phyloP scores from a whole-genome alignment of 163 green algal genomes.

The Chlamydomonas reinhardtii region DNA sequence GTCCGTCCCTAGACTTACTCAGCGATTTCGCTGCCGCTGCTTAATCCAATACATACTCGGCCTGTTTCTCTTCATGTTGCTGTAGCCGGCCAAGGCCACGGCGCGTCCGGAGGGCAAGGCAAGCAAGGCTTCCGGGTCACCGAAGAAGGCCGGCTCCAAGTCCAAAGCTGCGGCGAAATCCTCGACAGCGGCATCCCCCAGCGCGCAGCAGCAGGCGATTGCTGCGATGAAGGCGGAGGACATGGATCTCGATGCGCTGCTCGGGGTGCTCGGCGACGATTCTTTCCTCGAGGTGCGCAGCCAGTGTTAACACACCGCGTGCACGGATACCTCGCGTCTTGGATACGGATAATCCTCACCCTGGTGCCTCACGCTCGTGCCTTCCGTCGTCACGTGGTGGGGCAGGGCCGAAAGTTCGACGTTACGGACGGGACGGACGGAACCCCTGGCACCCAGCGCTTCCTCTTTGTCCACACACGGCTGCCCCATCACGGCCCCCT shows the following conservation, averaged over 20 bases:
- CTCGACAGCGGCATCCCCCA: neutral
- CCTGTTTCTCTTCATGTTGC: neutral
- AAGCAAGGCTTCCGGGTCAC: neutral
- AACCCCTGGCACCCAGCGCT: too few species aligned
- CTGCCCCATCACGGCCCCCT: too few species aligned
- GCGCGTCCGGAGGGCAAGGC: neutral
- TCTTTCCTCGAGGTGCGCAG: conserved; percentile 32
- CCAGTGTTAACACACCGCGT: neutral
- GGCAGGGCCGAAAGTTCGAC: too few species aligned
- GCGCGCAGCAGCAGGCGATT: neutral
- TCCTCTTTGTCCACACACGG: too few species aligned
- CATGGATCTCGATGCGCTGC: conserved; percentile 19
- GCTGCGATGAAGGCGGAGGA: neutral
- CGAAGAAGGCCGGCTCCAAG: neutral
- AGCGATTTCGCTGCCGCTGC: neutral
- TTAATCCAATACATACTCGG: neutral
- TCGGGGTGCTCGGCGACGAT: conserved; percentile 18
- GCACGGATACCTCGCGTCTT: neutral
- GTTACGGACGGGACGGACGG: too few species aligned
- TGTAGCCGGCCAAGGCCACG: neutral
- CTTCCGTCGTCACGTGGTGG: too few species aligned
- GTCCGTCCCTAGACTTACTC: neutral
- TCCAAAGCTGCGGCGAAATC: neutral
- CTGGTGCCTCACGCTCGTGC: too few species aligned
- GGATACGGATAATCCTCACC: too few species aligned